Evolutionary conservation across 2,329 filamentous ascomycete species (phyloP).

Genomic region (Peltaster fructicola): DNA sequence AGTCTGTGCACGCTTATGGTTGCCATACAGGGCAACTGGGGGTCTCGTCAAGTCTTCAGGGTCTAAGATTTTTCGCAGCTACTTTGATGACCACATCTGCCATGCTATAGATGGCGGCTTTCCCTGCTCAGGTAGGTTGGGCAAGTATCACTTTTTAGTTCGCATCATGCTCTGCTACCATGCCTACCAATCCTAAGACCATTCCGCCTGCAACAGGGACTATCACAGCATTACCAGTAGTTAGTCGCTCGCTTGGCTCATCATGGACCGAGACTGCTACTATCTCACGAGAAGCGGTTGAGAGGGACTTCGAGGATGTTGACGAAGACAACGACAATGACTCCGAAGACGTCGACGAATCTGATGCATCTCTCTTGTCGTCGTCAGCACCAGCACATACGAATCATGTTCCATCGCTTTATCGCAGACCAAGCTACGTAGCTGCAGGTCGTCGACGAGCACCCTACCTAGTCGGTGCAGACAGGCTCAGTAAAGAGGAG

Average conservation of each 20-base stretch:
- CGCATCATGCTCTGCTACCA: too few species aligned
- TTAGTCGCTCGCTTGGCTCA: constrained; percentile 4
- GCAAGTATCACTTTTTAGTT: too few species aligned
- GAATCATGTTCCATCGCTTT: constrained; percentile 34
- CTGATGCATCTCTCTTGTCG: constrained; percentile 2
- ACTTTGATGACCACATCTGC: too few species aligned
- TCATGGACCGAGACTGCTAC: constrained; percentile 4
- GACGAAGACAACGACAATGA: constrained; percentile 5
- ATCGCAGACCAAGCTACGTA: constrained; percentile 59
- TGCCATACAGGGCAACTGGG: too few species aligned
- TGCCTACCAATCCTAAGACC: too few species aligned
- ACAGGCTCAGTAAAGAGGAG: constrained; percentile 33
- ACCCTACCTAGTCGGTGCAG: constrained; percentile 35
- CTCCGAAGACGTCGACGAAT: constrained; percentile 3
- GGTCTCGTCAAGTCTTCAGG: too few species aligned
- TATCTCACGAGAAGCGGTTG: constrained; percentile 8
- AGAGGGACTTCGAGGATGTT: constrained; percentile 9
- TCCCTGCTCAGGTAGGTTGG: too few species aligned
- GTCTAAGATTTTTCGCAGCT: too few species aligned
- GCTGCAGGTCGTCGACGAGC: constrained; percentile 45
- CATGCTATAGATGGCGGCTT: too few species aligned
- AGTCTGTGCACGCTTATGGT: too few species aligned
- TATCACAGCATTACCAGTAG: too few species aligned
- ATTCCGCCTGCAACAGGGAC: too few species aligned
- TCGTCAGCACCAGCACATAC: constrained; percentile 3